These are phyloP conservation scores for Penicillium coffeae DNA, from an alignment of 495 filamentous ascomycete species.

Conservation along the genomic window DNA sequence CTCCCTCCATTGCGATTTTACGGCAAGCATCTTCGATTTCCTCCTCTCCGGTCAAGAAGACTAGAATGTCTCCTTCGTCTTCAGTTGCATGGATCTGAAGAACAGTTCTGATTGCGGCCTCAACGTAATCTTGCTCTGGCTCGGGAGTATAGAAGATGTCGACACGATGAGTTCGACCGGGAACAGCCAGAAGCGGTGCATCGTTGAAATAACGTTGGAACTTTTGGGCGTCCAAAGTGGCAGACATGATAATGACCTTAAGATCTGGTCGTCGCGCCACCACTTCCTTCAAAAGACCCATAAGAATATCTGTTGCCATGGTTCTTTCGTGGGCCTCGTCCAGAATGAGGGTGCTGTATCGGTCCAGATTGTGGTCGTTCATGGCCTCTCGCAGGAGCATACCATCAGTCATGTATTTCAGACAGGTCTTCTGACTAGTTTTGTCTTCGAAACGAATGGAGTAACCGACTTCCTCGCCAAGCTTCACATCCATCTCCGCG, in stretches of 20 bases:
- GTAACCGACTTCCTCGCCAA: conserved; percentile 97
- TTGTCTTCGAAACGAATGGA: conserved; percentile 98
- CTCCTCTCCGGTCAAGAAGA: conserved; percentile 97
- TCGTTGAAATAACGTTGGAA: conserved; percentile 98
- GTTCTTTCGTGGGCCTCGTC: conserved; percentile 98
- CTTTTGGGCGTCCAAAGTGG: conserved; percentile 93
- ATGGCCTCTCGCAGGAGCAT: conserved; percentile 98
- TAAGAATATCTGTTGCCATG: conserved; percentile 90
- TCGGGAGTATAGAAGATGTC: conserved; percentile 98
- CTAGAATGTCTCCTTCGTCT: conserved; percentile 86
- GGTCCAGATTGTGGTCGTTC: conserved; percentile 85
- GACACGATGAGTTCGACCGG: conserved; percentile 92
- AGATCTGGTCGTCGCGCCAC: conserved; percentile 73
- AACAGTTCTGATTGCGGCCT: conserved; percentile 89
- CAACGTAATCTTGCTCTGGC: conserved; percentile 93
- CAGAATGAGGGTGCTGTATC: conserved; percentile 97
- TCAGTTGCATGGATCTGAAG: conserved; percentile 94
- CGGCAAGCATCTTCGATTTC: conserved; percentile 96
- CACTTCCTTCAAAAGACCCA: conserved; percentile 90
- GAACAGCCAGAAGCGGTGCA: conserved; percentile 89
- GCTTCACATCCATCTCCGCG: conserved; percentile 87
- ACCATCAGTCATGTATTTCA: conserved; percentile 99
- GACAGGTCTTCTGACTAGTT: conserved; percentile 81
- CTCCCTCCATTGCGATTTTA: conserved; percentile 84
- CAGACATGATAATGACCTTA: conserved; percentile 98